These are phyloP conservation scores for Puccinia sorghi DNA, from an alignment of 1,284 basidiomycete genomes.

Conservation along the genomic window DNA sequence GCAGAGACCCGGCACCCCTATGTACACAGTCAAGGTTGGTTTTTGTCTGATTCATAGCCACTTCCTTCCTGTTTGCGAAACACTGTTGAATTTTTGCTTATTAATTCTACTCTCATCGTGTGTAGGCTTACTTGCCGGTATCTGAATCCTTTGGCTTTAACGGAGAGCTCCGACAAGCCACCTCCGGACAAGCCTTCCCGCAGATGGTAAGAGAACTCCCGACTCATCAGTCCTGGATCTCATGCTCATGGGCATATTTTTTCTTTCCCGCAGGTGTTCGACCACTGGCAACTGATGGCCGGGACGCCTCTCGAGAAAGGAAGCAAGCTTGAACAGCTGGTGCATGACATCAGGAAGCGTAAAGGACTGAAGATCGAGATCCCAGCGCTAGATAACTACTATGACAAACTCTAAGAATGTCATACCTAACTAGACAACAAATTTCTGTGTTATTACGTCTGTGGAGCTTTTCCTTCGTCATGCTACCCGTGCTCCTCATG, in stretches of 20 bases:
- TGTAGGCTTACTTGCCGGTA: constrained; percentile 83
- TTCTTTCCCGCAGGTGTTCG: constrained; percentile 55
- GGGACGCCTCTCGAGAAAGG: constrained; percentile 62
- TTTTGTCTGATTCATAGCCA: background rate
- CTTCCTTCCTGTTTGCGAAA: background rate
- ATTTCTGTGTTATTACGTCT: too few relatives aligned
- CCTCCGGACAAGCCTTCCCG: constrained; percentile 97
- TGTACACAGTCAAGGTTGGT: constrained; percentile 90
- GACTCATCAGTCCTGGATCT: constrained; percentile 26
- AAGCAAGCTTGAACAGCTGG: constrained; percentile 84
- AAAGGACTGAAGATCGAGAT: constrained; percentile 77
- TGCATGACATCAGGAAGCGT: constrained; percentile 77
- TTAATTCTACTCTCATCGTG: background rate
- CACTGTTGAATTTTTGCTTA: background rate
- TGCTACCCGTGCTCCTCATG: too few relatives aligned
- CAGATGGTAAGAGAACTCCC: constrained; percentile 69
- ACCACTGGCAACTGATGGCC: constrained; percentile 55
- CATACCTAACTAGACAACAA: too few relatives aligned
- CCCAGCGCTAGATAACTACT: constrained; percentile 74
- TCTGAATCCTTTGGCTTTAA: constrained; percentile 99
- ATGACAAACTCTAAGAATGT: constrained; percentile 74
- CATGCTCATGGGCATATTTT: constrained; percentile 10
- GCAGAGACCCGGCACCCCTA: constrained; percentile 94
- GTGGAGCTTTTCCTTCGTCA: too few relatives aligned
- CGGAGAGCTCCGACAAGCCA: constrained; percentile 87